Evolutionary conservation across 257 asterid genomes (phyloP), one percentile per base, ranked within the genome.

Genomic region (Solanum chilense): DNA sequence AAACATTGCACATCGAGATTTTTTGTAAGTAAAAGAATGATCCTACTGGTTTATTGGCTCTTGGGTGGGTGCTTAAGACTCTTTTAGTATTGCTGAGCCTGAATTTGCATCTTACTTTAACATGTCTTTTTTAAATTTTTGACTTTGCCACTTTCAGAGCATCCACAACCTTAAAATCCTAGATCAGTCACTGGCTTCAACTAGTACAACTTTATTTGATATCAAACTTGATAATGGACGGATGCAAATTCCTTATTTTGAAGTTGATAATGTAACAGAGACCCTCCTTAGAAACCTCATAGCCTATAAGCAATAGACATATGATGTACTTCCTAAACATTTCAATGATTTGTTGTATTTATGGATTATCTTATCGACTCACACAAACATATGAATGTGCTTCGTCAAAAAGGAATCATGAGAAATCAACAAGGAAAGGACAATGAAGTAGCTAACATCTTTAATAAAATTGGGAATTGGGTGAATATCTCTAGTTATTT

Each of bases 271-370:
- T 29, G 21, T 12, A 3, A 88, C 82, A 1, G 91, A 90, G 68
- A 60, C 39, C 7, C 39, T 35, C 39, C 7, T 35, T 5, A 0
- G 7, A 35, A 37, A 87, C 85, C 70, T 89, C 5, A 45, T 89
- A 16, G 91, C 89, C 16, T 86, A 89, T 64, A 87, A 86, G 82
- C 89, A 89, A 52, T 82, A 82, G 4, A 60, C 83, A 1, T 18
- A 29, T 29, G 56, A 75, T 9, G 16, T 75, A 29, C n/a, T 23
- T 42, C 60, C 37, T 3, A 83, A 83, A 4, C 76, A 86, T 29
- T 74, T 86, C 87, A 33, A 70, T 12, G 89, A 89, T 66, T 86
- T 45, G 83, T 87, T 9, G 13, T 7, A 12, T 62, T 86, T 87
- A 86, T 86, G 89, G 86, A 86, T 60, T 60, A 47, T 41, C 86